Evolutionary conservation across 2,329 filamentous ascomycete genomes (phyloP).

Genomic region (Diaporthe sp.): DNA sequence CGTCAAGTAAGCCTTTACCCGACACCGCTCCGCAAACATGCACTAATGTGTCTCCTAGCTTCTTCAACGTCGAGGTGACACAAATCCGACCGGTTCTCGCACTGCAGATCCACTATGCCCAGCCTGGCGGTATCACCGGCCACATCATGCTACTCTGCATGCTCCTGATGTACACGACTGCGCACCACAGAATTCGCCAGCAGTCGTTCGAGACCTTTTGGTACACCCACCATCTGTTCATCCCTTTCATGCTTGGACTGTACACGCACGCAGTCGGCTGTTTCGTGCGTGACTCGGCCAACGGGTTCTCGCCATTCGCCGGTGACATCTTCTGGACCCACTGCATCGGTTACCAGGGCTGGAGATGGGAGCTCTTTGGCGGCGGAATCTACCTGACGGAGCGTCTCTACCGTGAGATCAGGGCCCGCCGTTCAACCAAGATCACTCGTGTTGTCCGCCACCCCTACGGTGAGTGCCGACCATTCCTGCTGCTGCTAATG

Average conservation of each 20-base stretch:
- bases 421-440: conserved; percentile 83
- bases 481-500: background rate
- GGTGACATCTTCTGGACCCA: conserved; percentile 86
- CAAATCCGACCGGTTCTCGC: conserved; percentile 86
- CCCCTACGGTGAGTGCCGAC: conserved; percentile 78
- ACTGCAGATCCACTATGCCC: conserved; percentile 89
- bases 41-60: conserved; percentile 60
- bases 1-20: conserved; percentile 77
- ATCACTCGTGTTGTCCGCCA: conserved; percentile 96
- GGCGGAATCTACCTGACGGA: conserved; percentile 89
- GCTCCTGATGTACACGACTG: conserved; percentile 97
- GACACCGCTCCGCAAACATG: background rate
- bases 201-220: conserved; percentile 99
- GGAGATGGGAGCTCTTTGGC: conserved; percentile 94
- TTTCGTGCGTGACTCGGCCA: conserved; percentile 86
- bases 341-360: conserved; percentile 94
- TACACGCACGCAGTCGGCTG: conserved; percentile 97
- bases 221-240: conserved; percentile 99
- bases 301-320: conserved; percentile 85
- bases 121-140: conserved; percentile 91
- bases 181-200: conserved; percentile 92
- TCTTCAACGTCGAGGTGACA: conserved; percentile 91
- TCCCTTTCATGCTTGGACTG: conserved; percentile 91
- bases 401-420: conserved; percentile 90
- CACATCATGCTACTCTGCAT: conserved; percentile 99